Evolutionary conservation across 257 asterid genomes (phyloP), one percentile per base, ranked within the genome.

Genomic region (Lantana camara): DNA sequence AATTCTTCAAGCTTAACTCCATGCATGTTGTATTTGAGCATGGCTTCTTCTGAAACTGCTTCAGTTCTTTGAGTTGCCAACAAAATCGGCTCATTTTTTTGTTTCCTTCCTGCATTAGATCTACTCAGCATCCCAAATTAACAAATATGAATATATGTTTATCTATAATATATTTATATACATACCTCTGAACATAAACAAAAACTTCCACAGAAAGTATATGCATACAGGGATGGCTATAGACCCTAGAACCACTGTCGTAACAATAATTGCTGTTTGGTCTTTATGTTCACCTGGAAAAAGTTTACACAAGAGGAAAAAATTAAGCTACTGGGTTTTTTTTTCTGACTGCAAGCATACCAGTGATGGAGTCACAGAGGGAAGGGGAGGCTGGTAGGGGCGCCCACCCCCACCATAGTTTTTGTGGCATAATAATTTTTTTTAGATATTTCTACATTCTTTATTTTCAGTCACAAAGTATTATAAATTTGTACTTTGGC

Each of bases 1-100:
- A 75, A 20, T 60, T 66, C 76, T 9, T 75, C 63, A 19, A 75
- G 35, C 14, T 50, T 20, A 35, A 67, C 55, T 24, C 60, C 73
- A 24, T 45, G 40, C 38, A 21, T 14, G 44, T 46, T 24, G 11
- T 66, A 19, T 14, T 32, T 40, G 4, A 53, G 61, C 20, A 8
- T 8, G 15, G 17, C 45, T 45, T 60, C 68, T 20, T 11, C 30
- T 27, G 56, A 50, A 29, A 21, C 35, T 22, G 29, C 0, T n/a
- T 53, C 59, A 13, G 23, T 50, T 20, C 10, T 44, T 17, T 24
- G 14, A 1, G 19, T 16, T 51, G 16, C 10, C 20, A 32, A 9
- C 32, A 7, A 5, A 20, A 35, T 3, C n/a, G 27, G 23, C 27
- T 32, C 19, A 20, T 14, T 40, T 16, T 7, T 13, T 50, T 16